Base-by-base conservation (phyloP, 176 grass and related monocot species). In the Aegilops umbellulata region DNA sequence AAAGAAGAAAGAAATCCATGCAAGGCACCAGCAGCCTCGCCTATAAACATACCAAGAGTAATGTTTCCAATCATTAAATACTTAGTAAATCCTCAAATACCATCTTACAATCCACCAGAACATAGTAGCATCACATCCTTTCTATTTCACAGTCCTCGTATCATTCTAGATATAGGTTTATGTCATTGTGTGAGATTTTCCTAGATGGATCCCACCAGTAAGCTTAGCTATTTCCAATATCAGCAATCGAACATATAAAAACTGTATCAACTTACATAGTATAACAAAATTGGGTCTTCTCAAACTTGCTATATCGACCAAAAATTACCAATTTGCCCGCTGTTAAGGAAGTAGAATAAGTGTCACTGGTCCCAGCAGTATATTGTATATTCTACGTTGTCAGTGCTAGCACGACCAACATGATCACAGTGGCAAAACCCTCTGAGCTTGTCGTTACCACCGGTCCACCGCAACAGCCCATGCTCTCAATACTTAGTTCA, bases 1-100 rank as follows among this genome's bases (percentile, higher is more conserved):
- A 36, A 36, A 36, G 7, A 8, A 7, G 6, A 8, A 36, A 36
- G 7, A 5, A 36, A 36, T 36, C 35, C 35, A 38, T 38, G 7
- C 36, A 38, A 38, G 36, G 8, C 36, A 8, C 36, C 36, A 38
- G 36, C 36, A 38, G 36, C 36, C 36, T 38, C 7, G 8, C 36
- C 36, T 38, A 38, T 38, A 39, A 82, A 36, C 4, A 9, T 46
- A 20, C 39, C 76, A 34, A 76, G 46, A 62, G 65, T 65, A 67
- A 71, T 84, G 55, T 76, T 70, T 39, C 39, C 12, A 17, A 92
- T 84, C 63, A 85, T 76, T 57, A 74, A 63, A 70, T 46, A 36
- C 74, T 63, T 27, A 76, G 38, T 46, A 78, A 32, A 78, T 39
- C 49, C 73, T 80, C 24, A 3, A 57, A 82, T 71, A 66, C 41